phyloP scores from a whole-genome alignment of 176 grass and related monocot genomes.

The Lolium multiflorum region DNA sequence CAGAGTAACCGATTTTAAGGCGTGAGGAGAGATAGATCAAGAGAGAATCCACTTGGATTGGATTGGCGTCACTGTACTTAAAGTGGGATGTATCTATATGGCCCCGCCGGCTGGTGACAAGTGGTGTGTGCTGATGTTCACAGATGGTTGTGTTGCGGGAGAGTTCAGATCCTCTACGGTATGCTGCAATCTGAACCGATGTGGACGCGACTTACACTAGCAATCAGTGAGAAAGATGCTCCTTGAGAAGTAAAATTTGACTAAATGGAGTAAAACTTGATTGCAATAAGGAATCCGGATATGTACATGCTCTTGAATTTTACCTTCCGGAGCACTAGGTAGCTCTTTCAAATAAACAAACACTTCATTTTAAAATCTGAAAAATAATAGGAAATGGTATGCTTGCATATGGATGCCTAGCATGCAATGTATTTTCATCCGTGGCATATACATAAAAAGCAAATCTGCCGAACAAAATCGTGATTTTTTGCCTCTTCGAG shows the following conservation, averaged over 20 bases:
- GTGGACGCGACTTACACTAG: background rate
- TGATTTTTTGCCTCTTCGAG: no score
- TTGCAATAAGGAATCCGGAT: background rate
- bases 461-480: no score
- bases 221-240: background rate
- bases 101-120: background rate
- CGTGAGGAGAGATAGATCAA: background rate
- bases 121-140: conserved; percentile 4
- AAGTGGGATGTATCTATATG: background rate
- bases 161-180: background rate
- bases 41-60: background rate
- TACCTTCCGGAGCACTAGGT: no score
- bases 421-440: no score
- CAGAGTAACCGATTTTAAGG: no score
- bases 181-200: background rate
- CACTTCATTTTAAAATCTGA: no score
- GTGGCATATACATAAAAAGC: no score
- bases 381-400: no score
- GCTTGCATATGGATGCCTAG: no score
- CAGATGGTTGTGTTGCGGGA: background rate
- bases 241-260: background rate
- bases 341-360: no score
- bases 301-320: no score
- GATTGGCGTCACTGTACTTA: background rate
- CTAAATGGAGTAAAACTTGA: background rate